Percentiles rank a stretch among this genome's conserved stretches.
Evolutionary conservation across 139 green algal species (phyloP).

Genomic region (Edaphochlamys debaryana): DNA sequence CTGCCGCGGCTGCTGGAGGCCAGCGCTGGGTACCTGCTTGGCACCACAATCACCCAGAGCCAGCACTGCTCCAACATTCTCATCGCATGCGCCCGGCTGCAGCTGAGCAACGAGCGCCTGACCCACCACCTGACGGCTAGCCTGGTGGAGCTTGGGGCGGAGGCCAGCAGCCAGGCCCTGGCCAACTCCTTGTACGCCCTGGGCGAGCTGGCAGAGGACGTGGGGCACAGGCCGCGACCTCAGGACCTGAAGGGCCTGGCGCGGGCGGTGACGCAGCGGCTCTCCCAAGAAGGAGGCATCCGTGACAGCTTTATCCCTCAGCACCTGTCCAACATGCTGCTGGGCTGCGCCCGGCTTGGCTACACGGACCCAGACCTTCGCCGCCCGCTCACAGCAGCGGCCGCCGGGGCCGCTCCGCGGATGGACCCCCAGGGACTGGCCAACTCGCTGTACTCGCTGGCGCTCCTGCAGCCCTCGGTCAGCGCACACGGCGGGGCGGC

Average conservation of each 20-base stretch:
- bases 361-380: background rate
- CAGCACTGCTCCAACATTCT: background rate
- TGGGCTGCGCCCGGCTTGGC: background rate
- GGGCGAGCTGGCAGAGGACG: background rate
- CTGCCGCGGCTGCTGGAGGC: background rate
- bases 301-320: background rate
- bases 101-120: background rate
- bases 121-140: background rate
- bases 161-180: background rate
- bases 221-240: no score
- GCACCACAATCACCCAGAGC: background rate
- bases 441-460: slow-evolving; percentile 41
- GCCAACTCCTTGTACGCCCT: background rate
- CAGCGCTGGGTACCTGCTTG: background rate
- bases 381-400: background rate
- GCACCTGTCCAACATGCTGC: background rate
- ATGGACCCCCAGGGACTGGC: slow-evolving; percentile 1
- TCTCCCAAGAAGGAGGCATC: background rate
- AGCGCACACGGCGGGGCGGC: no score
- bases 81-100: background rate
- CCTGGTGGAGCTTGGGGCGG: background rate
- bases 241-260: background rate
- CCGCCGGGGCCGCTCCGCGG: background rate
- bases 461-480: background rate
- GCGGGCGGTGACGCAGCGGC: background rate